Evolutionary conservation across 2,329 filamentous ascomycete species (phyloP), one percentile per base, ranked within the genome.

Genomic region (Stenocarpella maydis): DNA sequence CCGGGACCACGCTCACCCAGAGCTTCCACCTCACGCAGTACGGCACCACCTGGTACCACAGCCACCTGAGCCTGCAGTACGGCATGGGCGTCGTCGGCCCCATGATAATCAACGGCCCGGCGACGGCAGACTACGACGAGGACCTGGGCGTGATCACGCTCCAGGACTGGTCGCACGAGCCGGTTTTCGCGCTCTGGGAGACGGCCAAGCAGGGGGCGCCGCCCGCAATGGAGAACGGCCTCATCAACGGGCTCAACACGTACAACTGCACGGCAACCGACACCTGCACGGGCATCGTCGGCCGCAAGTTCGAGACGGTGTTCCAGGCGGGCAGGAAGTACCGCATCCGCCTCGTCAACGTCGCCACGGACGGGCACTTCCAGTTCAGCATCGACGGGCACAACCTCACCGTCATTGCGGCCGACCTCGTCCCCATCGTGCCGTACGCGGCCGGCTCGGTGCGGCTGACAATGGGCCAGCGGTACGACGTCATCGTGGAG

Each of bases 301-400:
- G 77, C 4, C 72, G 69, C 43, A 78, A 77, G 71, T 76, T 74
- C 55, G 74, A 76, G 54, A 72, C 73, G 2, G 64, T 69, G 3
- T 78, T 79, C 50, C 72, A 75, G 54, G 28, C 76, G n/a, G 82
- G 81, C 67, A 81, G 80, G 73, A 82, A 78, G 72, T 81, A 85
- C 67, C 81, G 82, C 28, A 70, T 88, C 45, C 77, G 85, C 6
- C 74, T 88, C 4, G 78, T 87, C 68, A 87, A 87, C 73, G 79
- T 76, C 1, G 82, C 82, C 37, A 75, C 82, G 21, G 82, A 84
- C 45, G 80, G 78, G 0, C 78, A 80, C 71, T 83, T 82, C 75
- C 81, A 82, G 71, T 87, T 88, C 73, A 81, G 79, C 41, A 86
- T 88, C 69, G 86, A 88, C 75, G 83, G 85, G 63, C 89, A 91